phyloP scores from a whole-genome alignment of 805 yeast genomes.

The Suhomyces pyralidae region DNA sequence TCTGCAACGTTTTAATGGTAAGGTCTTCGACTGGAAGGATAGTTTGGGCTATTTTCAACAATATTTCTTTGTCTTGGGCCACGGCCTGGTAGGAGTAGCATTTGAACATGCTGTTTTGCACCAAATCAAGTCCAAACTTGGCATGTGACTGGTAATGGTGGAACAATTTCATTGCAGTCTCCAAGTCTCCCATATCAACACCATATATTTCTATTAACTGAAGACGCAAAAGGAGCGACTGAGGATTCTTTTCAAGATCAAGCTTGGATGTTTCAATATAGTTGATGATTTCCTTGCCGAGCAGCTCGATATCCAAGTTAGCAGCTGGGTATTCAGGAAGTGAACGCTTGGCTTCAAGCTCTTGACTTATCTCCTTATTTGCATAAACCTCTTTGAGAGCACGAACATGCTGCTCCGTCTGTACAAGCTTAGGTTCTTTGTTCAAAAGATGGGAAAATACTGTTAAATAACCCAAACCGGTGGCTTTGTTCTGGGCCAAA shows the following conservation, averaged over 20 bases:
- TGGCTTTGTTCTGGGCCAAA: neutral
- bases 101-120: constrained; percentile 41
- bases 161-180: constrained; percentile 33
- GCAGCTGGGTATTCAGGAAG: neutral
- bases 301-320: neutral
- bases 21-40: constrained; percentile 24
- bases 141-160: constrained; percentile 39
- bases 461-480: neutral
- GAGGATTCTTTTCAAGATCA: constrained; percentile 24
- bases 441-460: constrained; percentile 5
- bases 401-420: neutral
- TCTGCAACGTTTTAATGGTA: constrained; percentile 35
- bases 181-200: constrained; percentile 25
- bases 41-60: constrained; percentile 38
- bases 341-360: neutral
- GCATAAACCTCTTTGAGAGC: constrained; percentile 1
- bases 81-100: constrained; percentile 41
- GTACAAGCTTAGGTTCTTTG: constrained; percentile 2
- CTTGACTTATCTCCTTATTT: neutral
- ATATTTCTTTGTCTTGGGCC: constrained; percentile 22
- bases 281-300: constrained; percentile 10
- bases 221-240: constrained; percentile 29
- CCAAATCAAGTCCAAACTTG: constrained; percentile 37
- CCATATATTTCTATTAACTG: constrained; percentile 33
- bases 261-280: constrained; percentile 20